phyloP scores from a whole-genome alignment of 148 eudicot genomes.

The Diospyros kaki region DNA sequence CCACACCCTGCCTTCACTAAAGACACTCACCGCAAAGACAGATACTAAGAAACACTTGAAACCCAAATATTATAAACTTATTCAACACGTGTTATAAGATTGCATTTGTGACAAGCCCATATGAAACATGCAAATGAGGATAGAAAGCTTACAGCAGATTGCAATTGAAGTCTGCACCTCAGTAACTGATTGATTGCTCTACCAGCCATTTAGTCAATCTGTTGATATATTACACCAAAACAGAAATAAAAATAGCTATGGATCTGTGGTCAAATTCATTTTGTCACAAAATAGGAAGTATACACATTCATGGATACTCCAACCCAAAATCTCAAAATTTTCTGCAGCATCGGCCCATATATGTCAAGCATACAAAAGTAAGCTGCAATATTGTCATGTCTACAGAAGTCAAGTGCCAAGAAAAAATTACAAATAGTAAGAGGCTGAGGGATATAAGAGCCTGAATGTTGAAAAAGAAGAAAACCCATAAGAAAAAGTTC shows the following conservation, averaged over 20 bases:
- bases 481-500: not conserved
- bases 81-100: not conserved
- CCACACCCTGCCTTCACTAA: not conserved
- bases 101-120: not conserved
- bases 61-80: not conserved
- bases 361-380: not conserved
- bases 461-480: not conserved
- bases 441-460: not conserved
- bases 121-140: not conserved
- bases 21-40: not conserved
- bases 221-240: not conserved
- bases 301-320: not conserved
- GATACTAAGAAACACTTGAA: not conserved
- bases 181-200: slow-evolving; percentile 48
- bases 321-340: not conserved
- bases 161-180: slow-evolving; percentile 42
- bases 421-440: not conserved
- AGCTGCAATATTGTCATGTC: not conserved
- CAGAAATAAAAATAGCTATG: not conserved
- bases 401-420: not conserved
- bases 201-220: slow-evolving; percentile 45
- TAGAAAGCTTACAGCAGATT: slow-evolving; percentile 30
- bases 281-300: not conserved
- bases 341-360: not conserved
- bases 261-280: not conserved